Evolutionary conservation across 345 rosid genomes (phyloP), one percentile per base, ranked within the genome.

Genomic region (Leavenworthia alabamica): DNA sequence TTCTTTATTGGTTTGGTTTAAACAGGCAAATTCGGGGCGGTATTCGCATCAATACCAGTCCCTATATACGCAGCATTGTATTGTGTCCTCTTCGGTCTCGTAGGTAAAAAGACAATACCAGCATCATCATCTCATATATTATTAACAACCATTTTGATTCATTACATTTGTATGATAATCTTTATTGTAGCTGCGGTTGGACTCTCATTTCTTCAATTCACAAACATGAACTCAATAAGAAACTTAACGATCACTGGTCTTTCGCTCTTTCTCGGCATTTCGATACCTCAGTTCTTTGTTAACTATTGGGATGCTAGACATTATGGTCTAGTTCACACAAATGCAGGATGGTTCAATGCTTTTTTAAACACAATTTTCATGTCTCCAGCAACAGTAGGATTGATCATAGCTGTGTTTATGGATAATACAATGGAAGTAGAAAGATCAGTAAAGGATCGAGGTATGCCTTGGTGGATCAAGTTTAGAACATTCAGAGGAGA

Each of bases 391-490:
- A 83, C 86, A 0, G 92, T 94, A 9, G 96, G 90, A 4, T 43
- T 94, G 64, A 86, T 84, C 10, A 79, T 93, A 0, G 96, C 92
- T 0, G 88, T 90, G 42, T 84, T 94, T 60, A 61, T 90, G 6
- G 97, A 93, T 67, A 89, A 89, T 56, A 93, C 99, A 0, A 42
- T 93, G 8, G 92, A 90, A 14, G 88, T 84, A 22, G 83, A 84
- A 44, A 86, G 79, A n/a, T 86, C 95, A 14, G 86, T 83, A 74
- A 90, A 83, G 69, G 97, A 90, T 6, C 56, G 99, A 47, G 99
- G 99, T 19, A 90, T 94, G 97, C 93, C 93, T 13, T 94, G 99
- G 96, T 94, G 99, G 99, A 93, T 75, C 5, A 90, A 82, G 75
- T 90, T 90, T 78, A 75, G 97, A 69, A 78, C 89, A 2, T 88